Base-by-base conservation (phyloP, 306 rosid species). In the Rosa rugosa region DNA sequence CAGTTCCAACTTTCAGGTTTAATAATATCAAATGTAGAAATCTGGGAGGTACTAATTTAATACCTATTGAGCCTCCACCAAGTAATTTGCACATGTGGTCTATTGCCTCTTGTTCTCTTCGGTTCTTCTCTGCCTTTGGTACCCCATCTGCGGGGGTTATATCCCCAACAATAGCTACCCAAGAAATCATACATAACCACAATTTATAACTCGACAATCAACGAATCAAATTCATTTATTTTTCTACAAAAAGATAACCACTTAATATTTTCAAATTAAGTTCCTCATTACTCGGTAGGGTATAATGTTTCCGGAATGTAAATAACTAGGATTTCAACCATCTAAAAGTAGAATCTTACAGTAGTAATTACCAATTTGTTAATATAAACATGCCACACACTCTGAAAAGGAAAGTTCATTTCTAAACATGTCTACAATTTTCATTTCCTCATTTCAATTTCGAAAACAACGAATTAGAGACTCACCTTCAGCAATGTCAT, bases 151-250 rank as follows among this genome's bases (percentile, higher is more conserved):
- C 13, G 16, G 97, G 97, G 6, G 92, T 87, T 75, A 94, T 94
- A 84, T 92, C 99, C 81, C 97, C 99, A 81, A 94, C 97, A 89
- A 94, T 91, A 72, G 99, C 99, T 94, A 73, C 69, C 65, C 80
- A 76, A 45, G 46, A 27, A 73, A 82, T 59, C 40, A 44, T 9
- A 74, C 56, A 72, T 12, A 57, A 74, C 22, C 53, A 74, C 12
- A 74, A 74, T 22, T 73, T 73, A 74, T n/a, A 40, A 41, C 68
- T 63, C 11, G 4, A 74, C 68, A 14, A 74, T 7, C 18, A 56
- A 6, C 10, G 44, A 16, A 62, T 41, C 18, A 44, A 34, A 59
- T 13, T 3, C 9, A 17, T 5, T 38, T 36, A 34, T 4, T 59
- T 23, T n/a, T 3, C 31, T 1, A 23, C 17, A n/a, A n/a, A 56